Evolutionary conservation across 2,329 filamentous ascomycete species (phyloP).

Genomic region (Trichoderma aggressivum): DNA sequence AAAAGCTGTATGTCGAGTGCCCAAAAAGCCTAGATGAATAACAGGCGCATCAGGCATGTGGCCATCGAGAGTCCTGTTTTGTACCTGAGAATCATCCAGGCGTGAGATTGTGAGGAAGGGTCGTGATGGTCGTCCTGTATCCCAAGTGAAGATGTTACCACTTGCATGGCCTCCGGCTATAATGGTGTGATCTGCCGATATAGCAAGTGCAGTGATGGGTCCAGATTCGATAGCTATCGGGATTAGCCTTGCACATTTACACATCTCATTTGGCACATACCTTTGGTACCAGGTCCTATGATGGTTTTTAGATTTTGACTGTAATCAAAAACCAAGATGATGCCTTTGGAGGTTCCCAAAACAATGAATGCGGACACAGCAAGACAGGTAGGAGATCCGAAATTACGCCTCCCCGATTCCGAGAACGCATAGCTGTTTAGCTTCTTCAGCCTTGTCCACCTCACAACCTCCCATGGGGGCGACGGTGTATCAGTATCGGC

Average conservation of each 20-base stretch:
- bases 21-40: constrained; percentile 90
- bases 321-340: constrained; percentile 95
- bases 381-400: constrained; percentile 86
- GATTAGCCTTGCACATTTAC: constrained; percentile 28
- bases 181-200: constrained; percentile 91
- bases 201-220: constrained; percentile 77
- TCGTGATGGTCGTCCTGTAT: constrained; percentile 73
- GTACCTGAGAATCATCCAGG: constrained; percentile 61
- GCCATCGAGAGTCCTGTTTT: constrained; percentile 70
- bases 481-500: constrained; percentile 67
- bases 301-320: constrained; percentile 93
- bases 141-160: constrained; percentile 96
- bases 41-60: constrained; percentile 76
- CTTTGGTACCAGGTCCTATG: constrained; percentile 88
- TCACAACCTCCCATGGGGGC: constrained; percentile 92
- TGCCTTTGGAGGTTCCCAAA: constrained; percentile 88
- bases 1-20: constrained; percentile 86
- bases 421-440: constrained; percentile 88
- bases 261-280: constrained; percentile 39
- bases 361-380: constrained; percentile 85
- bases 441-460: constrained; percentile 92
- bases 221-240: constrained; percentile 80
- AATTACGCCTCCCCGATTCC: constrained; percentile 86
- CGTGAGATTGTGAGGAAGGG: constrained; percentile 88
- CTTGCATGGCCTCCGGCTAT: constrained; percentile 86